These are phyloP conservation scores for Solanum okadae DNA, from an alignment of 257 asterid species.

Conservation along the genomic window DNA sequence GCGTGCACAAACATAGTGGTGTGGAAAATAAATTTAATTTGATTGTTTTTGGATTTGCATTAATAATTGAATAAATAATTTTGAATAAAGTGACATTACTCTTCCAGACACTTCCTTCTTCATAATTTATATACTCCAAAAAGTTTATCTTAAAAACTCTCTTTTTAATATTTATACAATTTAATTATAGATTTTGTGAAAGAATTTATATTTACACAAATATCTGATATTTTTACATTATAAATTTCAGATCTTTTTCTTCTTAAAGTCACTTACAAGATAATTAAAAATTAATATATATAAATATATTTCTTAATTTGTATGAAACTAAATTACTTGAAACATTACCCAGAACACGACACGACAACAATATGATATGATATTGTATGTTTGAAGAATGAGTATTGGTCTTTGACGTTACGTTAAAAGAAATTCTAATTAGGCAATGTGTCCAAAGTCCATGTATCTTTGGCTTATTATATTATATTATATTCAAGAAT, in stretches of 20 bases:
- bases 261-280: too few relatives aligned
- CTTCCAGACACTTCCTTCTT: neutral
- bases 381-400: neutral
- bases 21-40: neutral
- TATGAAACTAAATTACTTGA: neutral
- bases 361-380: neutral
- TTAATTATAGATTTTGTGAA: too few relatives aligned
- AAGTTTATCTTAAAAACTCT: too few relatives aligned
- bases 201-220: too few relatives aligned
- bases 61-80: neutral
- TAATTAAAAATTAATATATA: too few relatives aligned
- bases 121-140: too few relatives aligned
- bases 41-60: neutral
- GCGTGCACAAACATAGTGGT: neutral
- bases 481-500: neutral
- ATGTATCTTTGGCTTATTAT: neutral
- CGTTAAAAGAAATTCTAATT: neutral
- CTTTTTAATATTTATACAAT: too few relatives aligned
- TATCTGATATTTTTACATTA: too few relatives aligned
- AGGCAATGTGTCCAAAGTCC: neutral
- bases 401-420: neutral
- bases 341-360: neutral
- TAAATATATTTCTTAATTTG: neutral
- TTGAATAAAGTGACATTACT: neutral
- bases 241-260: too few relatives aligned